phyloP scores from a whole-genome alignment of 768 basidiomycete species.

The Lactarius sp. region DNA sequence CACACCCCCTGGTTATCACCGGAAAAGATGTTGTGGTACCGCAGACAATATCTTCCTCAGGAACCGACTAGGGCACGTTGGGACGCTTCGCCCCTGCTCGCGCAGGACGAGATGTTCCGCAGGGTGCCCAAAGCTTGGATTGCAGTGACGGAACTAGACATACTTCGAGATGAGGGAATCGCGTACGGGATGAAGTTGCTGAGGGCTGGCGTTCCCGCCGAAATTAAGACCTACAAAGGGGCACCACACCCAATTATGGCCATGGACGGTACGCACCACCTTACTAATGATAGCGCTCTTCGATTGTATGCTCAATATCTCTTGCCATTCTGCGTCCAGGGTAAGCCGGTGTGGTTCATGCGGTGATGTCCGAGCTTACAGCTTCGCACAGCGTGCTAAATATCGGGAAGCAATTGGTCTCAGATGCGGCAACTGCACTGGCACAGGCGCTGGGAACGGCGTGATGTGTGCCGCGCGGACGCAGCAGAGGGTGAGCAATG shows the following conservation, averaged over 20 bases:
- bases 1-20: conserved; percentile 56
- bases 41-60: conserved; percentile 61
- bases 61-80: conserved; percentile 54
- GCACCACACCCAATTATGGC: conserved; percentile 72
- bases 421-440: conserved; percentile 37
- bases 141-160: conserved; percentile 59
- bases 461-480: neutral
- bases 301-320: conserved; percentile 5
- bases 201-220: conserved; percentile 47
- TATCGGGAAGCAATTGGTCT: conserved; percentile 36
- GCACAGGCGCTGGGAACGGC: conserved; percentile 30
- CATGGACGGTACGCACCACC: conserved; percentile 55
- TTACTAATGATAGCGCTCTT: neutral
- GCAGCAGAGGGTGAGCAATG: neutral
- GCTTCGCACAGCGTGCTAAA: conserved; percentile 27
- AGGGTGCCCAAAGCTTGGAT: conserved; percentile 57
- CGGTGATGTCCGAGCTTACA: conserved; percentile 19
- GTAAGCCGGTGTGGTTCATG: conserved; percentile 25
- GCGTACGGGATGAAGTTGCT: conserved; percentile 55
- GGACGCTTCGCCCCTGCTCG: conserved; percentile 69
- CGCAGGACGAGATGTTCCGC: conserved; percentile 48
- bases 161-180: conserved; percentile 61
- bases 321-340: conserved; percentile 14
- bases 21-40: conserved; percentile 71
- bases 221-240: conserved; percentile 52